Evolutionary conservation across 192 early-diverging fungal species (phyloP), one percentile per base, ranked within the genome.

Genomic region (Entomortierella chlamydospora): DNA sequence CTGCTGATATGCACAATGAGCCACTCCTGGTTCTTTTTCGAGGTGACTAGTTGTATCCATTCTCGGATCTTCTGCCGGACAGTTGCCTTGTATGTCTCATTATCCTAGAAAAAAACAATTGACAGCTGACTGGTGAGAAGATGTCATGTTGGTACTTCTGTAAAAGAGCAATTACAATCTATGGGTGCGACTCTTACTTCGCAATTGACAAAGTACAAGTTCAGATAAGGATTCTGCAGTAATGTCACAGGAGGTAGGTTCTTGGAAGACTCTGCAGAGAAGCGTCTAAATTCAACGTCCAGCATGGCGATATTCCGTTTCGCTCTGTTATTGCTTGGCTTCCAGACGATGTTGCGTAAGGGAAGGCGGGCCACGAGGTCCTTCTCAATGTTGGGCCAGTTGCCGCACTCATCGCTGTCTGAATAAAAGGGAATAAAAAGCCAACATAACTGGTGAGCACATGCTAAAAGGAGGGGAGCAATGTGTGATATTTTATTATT

Each of bases 21-120:
- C 94, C 97, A 97, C 71, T 95, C 94, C 72, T 97, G 94, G 73
- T 90, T 93, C 78, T 94, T 94, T 64, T 93, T 94, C 18, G 83
- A 83, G 6, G 83, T 83, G 12, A 96, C 86, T 13, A 90, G 83
- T 45, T 91, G 88, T 17, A 95, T 73, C 95, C 95, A 97, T 8
- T 93, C 87, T 22, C 89, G 83, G 51, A 97, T 94, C 67, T 92
- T 87, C 31, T 88, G 87, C 25, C 85, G 73, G 23, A 92, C 85
- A 23, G 73, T 83, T 23, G 68, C 83, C 58, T 89, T 91, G 83
- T 97, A 97, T 0, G 83, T 56, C 37, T 97, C 95, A 22, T 85
- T 85, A 70, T 96, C 94, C 92, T 96, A 68, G 29, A 20, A 26
- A 54, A 54, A 5, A 54, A 54, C 15, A 15, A 20, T 12, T 47